Base-by-base conservation (phyloP, 495 filamentous ascomycete species). In the Cercophora newfieldiana region DNA sequence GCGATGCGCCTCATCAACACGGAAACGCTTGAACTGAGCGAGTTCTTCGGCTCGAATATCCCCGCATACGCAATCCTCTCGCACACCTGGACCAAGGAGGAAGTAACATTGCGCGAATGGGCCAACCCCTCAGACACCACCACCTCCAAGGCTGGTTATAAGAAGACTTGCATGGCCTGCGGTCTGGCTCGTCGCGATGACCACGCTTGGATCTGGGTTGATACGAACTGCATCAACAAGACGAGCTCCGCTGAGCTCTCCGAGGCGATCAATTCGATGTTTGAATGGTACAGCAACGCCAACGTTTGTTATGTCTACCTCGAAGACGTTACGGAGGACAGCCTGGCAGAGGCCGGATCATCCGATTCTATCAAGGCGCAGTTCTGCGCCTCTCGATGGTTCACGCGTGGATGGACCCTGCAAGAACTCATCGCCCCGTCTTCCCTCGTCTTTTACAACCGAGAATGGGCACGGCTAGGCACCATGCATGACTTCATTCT, bases 401-500 rank as follows among this genome's bases (percentile, higher is more conserved):
- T 78, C 28, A 74, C 64, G 2, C 58, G 78, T 6, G 78, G 77
- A 0, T 80, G 79, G 79, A 79, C 78, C 8, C 62, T 80, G 2
- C 78, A 81, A 21, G 79, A 77, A 49, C 68, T 78, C n/a, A 63
- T 73, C 58, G 71, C 72, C 19, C 67, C 72, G 5, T 14, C 19
- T 0, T 55, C 67, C 8, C 53, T 75, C 7, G 44, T 71, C 24
- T 73, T 73, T 49, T 75, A 67, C 28, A 68, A 61, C 24, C n/a
- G 28, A 7, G 53, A 60, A 28, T 73, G 71, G 71, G 28, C 29
- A 14, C 16, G 50, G 10, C 68, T 76, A 26, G 76, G 75, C 1
- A 65, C 59, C 12, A 75, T 65, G 49, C 28, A 21, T 2, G 59
- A 30, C 1, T 58, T 76, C 0, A 56, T 50, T 14, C 10, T 4